phyloP scores from a whole-genome alignment of 2,329 filamentous ascomycete genomes.

The Scorias spongiosa region DNA sequence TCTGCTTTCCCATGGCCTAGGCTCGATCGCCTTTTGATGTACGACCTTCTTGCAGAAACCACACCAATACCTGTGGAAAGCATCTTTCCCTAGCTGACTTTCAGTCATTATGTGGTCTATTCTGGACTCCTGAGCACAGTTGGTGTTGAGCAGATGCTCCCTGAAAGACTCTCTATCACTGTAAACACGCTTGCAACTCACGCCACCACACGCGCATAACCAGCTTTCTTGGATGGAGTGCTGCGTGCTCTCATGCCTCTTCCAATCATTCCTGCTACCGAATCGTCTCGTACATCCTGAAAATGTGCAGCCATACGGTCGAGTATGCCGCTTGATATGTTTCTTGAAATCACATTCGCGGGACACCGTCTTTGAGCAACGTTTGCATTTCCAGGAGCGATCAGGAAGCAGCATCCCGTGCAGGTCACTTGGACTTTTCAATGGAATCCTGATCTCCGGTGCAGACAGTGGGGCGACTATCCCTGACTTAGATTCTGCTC shows the following conservation, averaged over 20 bases:
- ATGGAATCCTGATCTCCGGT: neutral
- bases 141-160: neutral
- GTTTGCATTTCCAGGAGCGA: neutral
- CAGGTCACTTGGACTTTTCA: neutral
- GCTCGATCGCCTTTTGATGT: conserved; percentile 27
- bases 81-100: conserved; percentile 45
- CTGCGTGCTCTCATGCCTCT: conserved; percentile 71
- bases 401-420: neutral
- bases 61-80: conserved; percentile 64
- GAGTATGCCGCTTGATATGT: conserved; percentile 65
- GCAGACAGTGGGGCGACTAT: too few relatives aligned
- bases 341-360: conserved; percentile 40
- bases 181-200: neutral
- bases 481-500: too few relatives aligned
- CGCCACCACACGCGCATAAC: conserved; percentile 40
- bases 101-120: conserved; percentile 27
- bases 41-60: conserved; percentile 58
- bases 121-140: neutral
- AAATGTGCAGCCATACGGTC: conserved; percentile 72
- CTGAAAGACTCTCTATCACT: neutral
- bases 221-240: conserved; percentile 60
- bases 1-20: conserved; percentile 43
- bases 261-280: conserved; percentile 92
- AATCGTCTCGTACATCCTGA: conserved; percentile 54
- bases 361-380: conserved; percentile 12